Percentiles rank a stretch among this genome's conserved stretches.
Evolutionary conservation across 2,329 filamentous ascomycete genomes (phyloP).

Genomic region (Botryotinia globosa): DNA sequence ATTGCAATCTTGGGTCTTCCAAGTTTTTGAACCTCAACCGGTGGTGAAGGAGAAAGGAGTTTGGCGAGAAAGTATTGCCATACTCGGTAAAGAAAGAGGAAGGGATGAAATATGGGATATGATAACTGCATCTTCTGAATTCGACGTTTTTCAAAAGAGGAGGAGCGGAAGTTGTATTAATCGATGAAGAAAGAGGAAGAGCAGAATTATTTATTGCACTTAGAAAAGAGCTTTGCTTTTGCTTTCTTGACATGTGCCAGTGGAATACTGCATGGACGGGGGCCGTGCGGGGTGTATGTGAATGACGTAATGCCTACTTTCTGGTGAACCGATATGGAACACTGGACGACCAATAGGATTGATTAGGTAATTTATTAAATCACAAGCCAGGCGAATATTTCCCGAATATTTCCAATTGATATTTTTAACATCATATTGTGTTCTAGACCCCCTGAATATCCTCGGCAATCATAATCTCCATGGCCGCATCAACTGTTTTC

Average conservation of each 20-base stretch:
- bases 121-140: slow-evolving; percentile 25
- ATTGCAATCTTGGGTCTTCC: slow-evolving; percentile 64
- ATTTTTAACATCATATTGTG: not conserved
- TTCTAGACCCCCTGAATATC: not conserved
- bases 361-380: not conserved
- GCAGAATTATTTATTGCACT: not conserved
- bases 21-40: slow-evolving; percentile 55
- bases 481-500: not conserved
- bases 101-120: slow-evolving; percentile 46
- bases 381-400: not conserved
- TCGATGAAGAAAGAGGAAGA: not conserved
- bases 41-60: slow-evolving; percentile 68
- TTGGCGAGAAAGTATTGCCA: slow-evolving; percentile 62
- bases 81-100: slow-evolving; percentile 62
- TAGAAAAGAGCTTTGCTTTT: not conserved
- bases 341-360: not conserved
- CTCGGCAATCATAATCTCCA: not conserved
- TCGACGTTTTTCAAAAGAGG: not conserved
- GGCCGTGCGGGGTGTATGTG: not conserved
- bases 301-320: not conserved
- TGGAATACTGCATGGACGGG: not conserved
- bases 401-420: not conserved
- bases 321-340: not conserved
- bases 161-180: not conserved
- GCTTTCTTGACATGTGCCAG: slow-evolving; percentile 5